A percentile compares a stretch with the other conserved stretches of the same genome.
These are phyloP conservation scores for Earliella scabrosa DNA, from an alignment of 1,284 basidiomycete genomes.

Conservation along the genomic window DNA sequence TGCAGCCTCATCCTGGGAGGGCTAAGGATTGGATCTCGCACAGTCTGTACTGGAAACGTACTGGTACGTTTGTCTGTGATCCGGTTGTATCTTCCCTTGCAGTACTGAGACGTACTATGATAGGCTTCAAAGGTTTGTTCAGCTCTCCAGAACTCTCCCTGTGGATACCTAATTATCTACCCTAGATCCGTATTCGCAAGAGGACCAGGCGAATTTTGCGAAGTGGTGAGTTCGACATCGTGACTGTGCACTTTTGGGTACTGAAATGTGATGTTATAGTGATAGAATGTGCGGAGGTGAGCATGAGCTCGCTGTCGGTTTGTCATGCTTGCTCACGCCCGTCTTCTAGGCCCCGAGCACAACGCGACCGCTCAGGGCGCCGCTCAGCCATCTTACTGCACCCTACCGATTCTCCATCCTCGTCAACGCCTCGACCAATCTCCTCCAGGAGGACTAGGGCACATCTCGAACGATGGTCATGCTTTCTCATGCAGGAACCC, in stretches of 20 bases:
- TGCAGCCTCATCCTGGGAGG: conserved; percentile 48
- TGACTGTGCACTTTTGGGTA: not conserved
- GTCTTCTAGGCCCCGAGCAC: conserved; percentile 52
- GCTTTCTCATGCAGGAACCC: conserved; percentile 61
- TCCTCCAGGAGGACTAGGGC: conserved; percentile 40
- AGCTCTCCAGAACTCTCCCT: too few relatives aligned
- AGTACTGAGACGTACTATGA: too few relatives aligned
- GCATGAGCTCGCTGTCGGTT: not conserved
- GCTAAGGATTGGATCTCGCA: conserved; percentile 62
- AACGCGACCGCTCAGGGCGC: conserved; percentile 40
- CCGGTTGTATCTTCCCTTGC: not conserved
- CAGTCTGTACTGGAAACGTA: conserved; percentile 57
- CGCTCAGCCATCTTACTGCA: conserved; percentile 59
- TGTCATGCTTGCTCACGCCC: not conserved
- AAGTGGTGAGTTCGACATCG: too few relatives aligned
- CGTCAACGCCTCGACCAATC: conserved; percentile 37
- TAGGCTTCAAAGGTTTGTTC: conserved; percentile 40
- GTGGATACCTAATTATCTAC: too few relatives aligned
- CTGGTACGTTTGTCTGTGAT: conserved; percentile 40
- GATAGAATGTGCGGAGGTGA: conserved; percentile 59
- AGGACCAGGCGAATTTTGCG: conserved; percentile 54
- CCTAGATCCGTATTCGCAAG: conserved; percentile 65
- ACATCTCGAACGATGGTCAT: conserved; percentile 61
- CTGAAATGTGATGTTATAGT: conserved; percentile 33
- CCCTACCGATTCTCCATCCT: conserved; percentile 56